A percentile compares a stretch with the other conserved stretches of the same genome.
phyloP scores from a whole-genome alignment of 1,284 basidiomycete species.

The Rhizoctonia solani region DNA sequence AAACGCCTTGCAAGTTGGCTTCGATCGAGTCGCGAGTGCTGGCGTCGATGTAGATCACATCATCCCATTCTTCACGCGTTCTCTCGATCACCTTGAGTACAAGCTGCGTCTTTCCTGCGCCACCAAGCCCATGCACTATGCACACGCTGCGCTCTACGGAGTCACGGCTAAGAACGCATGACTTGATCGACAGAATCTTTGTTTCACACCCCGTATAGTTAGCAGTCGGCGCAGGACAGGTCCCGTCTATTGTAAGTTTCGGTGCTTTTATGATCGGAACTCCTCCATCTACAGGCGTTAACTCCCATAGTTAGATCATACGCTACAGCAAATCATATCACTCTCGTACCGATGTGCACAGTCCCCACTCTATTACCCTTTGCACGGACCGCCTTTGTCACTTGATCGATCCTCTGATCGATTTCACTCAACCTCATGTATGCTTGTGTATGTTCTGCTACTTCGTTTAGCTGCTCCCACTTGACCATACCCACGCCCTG shows the following conservation, averaged over 20 bases:
- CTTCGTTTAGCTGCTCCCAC: not conserved
- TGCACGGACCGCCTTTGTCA: no score
- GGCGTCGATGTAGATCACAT: not conserved
- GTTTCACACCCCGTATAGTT: not conserved
- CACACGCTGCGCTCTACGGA: not conserved
- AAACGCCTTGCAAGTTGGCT: not conserved
- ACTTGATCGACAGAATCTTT: not conserved
- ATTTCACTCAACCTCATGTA: not conserved
- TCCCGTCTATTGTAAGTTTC: not conserved
- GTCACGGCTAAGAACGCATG: not conserved
- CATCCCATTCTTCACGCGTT: not conserved
- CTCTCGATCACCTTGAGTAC: not conserved
- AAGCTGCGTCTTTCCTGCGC: not conserved
- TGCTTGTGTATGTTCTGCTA: not conserved
- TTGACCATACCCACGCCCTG: not conserved
- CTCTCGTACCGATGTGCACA: no score
- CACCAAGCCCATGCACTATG: slow-evolving; percentile 3
- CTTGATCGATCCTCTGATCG: no score
- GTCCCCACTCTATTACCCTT: no score
- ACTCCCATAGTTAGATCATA: no score
- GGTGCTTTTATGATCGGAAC: no score
- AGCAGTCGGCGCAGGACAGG: not conserved
- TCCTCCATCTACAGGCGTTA: no score
- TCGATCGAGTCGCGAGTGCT: not conserved
- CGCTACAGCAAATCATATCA: no score